A percentile compares a stretch with the other conserved stretches of the same genome.
phyloP scores from a whole-genome alignment of 495 filamentous ascomycete species.

The Penicillium goetzii region DNA sequence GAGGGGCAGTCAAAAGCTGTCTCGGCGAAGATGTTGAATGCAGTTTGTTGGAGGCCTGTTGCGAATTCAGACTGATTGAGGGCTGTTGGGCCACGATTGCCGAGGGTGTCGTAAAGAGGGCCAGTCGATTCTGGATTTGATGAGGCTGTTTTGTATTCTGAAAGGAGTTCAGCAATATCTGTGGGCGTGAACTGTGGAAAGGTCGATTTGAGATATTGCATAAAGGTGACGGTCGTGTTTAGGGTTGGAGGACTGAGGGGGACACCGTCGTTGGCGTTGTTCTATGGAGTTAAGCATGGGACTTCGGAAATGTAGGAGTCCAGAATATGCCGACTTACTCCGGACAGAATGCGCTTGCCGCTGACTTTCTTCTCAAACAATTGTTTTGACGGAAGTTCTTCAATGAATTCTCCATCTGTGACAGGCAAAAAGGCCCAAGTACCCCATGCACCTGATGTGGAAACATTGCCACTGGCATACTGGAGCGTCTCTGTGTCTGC shows the following conservation, averaged over 20 bases:
- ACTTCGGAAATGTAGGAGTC: no score
- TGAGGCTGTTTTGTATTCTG: not conserved
- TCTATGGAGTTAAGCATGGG: not conserved
- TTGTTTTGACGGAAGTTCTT: not conserved
- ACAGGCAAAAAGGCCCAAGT: not conserved
- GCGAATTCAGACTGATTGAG: not conserved
- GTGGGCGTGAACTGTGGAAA: not conserved
- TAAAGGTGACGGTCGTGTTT: not conserved
- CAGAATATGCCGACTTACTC: not conserved
- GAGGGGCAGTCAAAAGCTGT: not conserved
- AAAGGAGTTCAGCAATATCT: not conserved
- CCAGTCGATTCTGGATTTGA: not conserved
- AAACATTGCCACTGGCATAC: not conserved
- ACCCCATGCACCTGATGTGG: not conserved
- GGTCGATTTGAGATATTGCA: not conserved
- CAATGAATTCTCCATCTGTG: not conserved
- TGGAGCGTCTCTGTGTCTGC: not conserved
- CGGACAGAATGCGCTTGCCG: not conserved
- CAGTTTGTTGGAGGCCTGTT: not conserved
- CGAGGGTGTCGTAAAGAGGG: not conserved
- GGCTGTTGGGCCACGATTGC: not conserved
- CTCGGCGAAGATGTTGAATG: not conserved
- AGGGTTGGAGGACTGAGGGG: not conserved
- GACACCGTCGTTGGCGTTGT: not conserved
- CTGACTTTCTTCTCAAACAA: not conserved